Evolutionary conservation across 164 flowering plant species (phyloP), one percentile per base, ranked within the genome.

Genomic region (Euptelea pleiosperma): DNA sequence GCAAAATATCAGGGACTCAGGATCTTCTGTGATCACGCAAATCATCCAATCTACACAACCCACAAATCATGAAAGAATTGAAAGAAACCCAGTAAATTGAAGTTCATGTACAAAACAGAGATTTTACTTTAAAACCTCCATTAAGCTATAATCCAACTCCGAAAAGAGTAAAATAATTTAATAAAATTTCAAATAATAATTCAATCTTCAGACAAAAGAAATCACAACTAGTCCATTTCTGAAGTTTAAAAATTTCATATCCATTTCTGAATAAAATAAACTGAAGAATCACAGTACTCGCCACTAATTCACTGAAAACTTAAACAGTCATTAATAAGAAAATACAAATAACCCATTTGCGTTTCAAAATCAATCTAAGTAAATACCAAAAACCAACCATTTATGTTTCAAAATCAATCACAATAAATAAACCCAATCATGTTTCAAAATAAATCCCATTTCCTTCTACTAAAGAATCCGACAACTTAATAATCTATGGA

Each of bases 11-110:
- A n/a, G n/a, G n/a, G n/a, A n/a, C n/a, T n/a, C n/a, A n/a, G n/a
- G n/a, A n/a, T n/a, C n/a, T n/a, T n/a, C n/a, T n/a, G n/a, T n/a
- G n/a, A n/a, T n/a, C n/a, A n/a, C n/a, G n/a, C 8, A 33, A 45
- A 43, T 31, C 34, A 18, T 49, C 29, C 46, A 60, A n/a, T 36
- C 63, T 14, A 54, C 28, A 37, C 14, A 3, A 40, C 15, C 15
- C 28, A 42, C 19, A 22, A 31, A 30, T 21, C 25, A 8, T 16
- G 11, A 11, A 22, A n/a, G 36, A 43, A 29, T 39, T 14, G 7
- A 37, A 10, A 33, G 9, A 18, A 21, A 14, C 8, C 12, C 3
- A 19, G 9, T 30, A 16, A 57, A 14, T 30, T 18, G 25, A 30
- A 31, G 6, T 57, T 30, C 16, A 30, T 42, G 26, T 4, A 24